These are phyloP conservation scores for Blastomyces percursus DNA, from an alignment of 2,329 filamentous ascomycete species.

Conservation along the genomic window DNA sequence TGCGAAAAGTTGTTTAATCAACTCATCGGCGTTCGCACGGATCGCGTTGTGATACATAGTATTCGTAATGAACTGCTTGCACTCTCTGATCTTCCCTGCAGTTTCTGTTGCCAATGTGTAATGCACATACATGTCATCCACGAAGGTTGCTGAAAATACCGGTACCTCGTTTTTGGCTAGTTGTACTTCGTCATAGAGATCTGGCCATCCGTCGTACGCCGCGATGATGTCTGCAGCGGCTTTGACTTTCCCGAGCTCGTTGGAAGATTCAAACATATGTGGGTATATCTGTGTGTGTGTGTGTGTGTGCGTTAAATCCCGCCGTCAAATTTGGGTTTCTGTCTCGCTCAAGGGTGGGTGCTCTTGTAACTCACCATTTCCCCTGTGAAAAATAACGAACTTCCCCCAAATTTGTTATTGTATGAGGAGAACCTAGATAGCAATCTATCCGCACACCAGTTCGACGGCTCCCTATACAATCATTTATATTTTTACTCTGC, in stretches of 20 bases:
- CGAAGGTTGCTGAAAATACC: slow-evolving; percentile 70
- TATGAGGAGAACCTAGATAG: slow-evolving; percentile 35
- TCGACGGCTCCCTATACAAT: slow-evolving; percentile 43
- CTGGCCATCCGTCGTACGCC: slow-evolving; percentile 56
- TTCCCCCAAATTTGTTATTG: slow-evolving; percentile 32
- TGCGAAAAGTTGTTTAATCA: slow-evolving; percentile 64
- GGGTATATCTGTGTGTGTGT: slow-evolving; percentile 52
- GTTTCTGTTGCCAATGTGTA: slow-evolving; percentile 62
- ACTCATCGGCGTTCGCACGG: slow-evolving; percentile 59
- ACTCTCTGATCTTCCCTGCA: slow-evolving; percentile 60
- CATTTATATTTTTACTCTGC: not conserved
- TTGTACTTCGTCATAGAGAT: slow-evolving; percentile 63
- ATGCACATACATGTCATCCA: slow-evolving; percentile 91
- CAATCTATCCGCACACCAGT: slow-evolving; percentile 58
- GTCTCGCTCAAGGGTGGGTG: not conserved
- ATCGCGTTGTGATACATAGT: slow-evolving; percentile 78
- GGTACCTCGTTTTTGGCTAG: slow-evolving; percentile 69
- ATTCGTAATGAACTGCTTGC: slow-evolving; percentile 77
- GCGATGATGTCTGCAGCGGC: slow-evolving; percentile 63
- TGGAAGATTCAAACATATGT: slow-evolving; percentile 70
- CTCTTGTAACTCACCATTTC: slow-evolving; percentile 54
- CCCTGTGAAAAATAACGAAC: slow-evolving; percentile 67
- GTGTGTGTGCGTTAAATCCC: slow-evolving; percentile 19
- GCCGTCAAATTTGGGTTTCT: slow-evolving; percentile 7
- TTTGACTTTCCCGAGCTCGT: slow-evolving; percentile 59